Evolutionary conservation across 805 yeast genomes (phyloP), one percentile per base, ranked within the genome.

Genomic region (Teunomyces atbi): DNA sequence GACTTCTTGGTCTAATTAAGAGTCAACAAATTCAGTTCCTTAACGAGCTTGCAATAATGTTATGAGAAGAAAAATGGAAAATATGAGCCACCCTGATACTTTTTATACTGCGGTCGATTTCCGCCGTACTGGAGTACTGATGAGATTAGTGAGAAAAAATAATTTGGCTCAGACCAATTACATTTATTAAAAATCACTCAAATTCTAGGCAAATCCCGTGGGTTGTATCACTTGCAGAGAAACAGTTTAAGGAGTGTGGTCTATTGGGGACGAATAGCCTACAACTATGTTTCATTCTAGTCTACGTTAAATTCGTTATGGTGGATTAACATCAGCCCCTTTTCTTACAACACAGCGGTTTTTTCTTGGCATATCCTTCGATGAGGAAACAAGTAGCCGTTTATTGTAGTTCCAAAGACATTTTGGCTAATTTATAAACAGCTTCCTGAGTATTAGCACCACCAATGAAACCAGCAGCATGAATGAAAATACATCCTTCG

Each of bases 401-500:
- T n/a, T 27, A 28, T 26, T 27, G 18, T 26, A 15, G 33, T 13
- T 38, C 42, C 28, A 41, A 41, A 10, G 44, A 60, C 53, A 55
- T 43, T 44, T 68, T 70, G 5, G 98, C 97, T 66, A 94, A 76
- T 59, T 79, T 67, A 47, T 89, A 62, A 11, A 84, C 97, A 27
- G 87, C 86, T 44, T 89, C 97, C 52, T 76, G 71, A 19, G 95
- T 78, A 60, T 82, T 76, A 46, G 92, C 89, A 45, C 99, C 99
- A 38, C 99, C 99, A 59, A 94, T 94, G 68, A 94, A 94, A 0
- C 99, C 98, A 35, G 96, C 88, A 37, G 98, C 97, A 58, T 94
- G 99, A 47, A 94, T 82, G 61, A 94, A 94, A 16, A 91, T 81
- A 62, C 97, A 88, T 6, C 88, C 96, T 27, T 80, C 82, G 45